phyloP scores from a whole-genome alignment of 306 rosid species.

The Biancaea sappan region DNA sequence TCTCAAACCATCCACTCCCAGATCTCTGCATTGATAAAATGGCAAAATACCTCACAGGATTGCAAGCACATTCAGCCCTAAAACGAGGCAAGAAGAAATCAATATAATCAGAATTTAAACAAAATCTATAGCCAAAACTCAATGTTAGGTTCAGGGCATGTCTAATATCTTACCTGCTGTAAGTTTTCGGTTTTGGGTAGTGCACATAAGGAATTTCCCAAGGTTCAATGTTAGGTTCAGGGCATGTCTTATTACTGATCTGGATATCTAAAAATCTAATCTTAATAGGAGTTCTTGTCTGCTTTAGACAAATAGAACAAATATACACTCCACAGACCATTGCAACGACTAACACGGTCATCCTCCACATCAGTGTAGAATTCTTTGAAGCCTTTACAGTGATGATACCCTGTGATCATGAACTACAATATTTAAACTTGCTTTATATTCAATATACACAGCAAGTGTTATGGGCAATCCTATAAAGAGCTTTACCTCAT shows the following conservation, averaged over 20 bases:
- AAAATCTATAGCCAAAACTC: conserved; percentile 24
- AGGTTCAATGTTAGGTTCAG: conserved; percentile 68
- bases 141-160: conserved; percentile 27
- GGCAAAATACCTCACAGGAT: conserved; percentile 83
- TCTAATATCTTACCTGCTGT: conserved; percentile 78
- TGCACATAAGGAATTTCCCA: conserved; percentile 77
- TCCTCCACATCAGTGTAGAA: conserved; percentile 78
- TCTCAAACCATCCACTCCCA: conserved; percentile 99
- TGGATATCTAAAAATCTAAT: conserved; percentile 55
- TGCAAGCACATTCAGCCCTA: conserved; percentile 91
- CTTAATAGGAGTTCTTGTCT: conserved; percentile 59
- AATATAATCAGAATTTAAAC: conserved; percentile 36
- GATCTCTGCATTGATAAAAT: conserved; percentile 98
- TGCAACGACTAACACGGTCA: conserved; percentile 69
- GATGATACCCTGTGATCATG: conserved; percentile 62
- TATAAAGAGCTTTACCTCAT: background rate
- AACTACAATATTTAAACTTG: conserved; percentile 23
- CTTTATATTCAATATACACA: background rate
- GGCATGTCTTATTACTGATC: conserved; percentile 65
- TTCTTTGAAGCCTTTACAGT: conserved; percentile 67
- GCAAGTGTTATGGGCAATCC: background rate
- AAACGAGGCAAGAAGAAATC: conserved; percentile 24
- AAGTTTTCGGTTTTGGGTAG: conserved; percentile 80
- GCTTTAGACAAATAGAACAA: conserved; percentile 87
- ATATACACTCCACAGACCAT: conserved; percentile 94